Conservation (phyloP, 768 basidiomycete species). For the Russula vinacea region DNA sequence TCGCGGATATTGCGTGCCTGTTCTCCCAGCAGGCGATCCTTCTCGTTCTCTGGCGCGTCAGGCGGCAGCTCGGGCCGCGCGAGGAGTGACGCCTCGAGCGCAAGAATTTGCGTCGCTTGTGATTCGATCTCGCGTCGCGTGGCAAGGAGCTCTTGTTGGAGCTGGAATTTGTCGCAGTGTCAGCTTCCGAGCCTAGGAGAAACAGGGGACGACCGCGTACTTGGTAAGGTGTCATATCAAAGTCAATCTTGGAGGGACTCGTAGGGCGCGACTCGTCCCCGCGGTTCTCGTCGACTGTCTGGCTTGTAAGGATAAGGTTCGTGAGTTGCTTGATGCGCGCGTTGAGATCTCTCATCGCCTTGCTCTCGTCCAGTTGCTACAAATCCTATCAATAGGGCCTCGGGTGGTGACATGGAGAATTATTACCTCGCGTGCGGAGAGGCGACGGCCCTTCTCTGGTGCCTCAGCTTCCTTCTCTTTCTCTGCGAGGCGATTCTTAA, state of each 20-base stretch:
- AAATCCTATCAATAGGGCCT: conserved; percentile 18
- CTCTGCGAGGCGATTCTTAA: conserved; percentile 69
- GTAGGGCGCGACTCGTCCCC: conserved; percentile 71
- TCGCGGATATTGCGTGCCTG: conserved; percentile 74
- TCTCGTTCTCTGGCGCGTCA: conserved; percentile 65
- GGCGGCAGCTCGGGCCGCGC: conserved; percentile 65
- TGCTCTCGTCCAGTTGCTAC: conserved; percentile 80
- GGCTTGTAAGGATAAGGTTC: conserved; percentile 81
- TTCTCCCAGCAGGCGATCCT: conserved; percentile 69
- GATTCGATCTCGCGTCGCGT: conserved; percentile 75
- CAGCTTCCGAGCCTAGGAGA: background rate
- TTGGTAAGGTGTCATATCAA: conserved; percentile 85
- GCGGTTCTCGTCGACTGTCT: conserved; percentile 67
- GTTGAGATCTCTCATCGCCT: conserved; percentile 81
- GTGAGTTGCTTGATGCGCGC: conserved; percentile 77
- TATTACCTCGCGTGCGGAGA: conserved; percentile 47
- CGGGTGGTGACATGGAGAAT: background rate
- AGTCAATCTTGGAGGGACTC: conserved; percentile 87
- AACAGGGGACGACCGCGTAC: conserved; percentile 39
- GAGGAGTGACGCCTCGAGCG: conserved; percentile 73
- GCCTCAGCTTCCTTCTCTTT: conserved; percentile 57
- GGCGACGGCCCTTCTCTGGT: conserved; percentile 41
- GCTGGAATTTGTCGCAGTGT: conserved; percentile 39
- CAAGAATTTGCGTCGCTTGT: conserved; percentile 79
- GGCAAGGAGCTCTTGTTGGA: conserved; percentile 84